These are phyloP conservation scores for Beta corolliflora DNA, from an alignment of 179 eudicot species.

Conservation along the genomic window DNA sequence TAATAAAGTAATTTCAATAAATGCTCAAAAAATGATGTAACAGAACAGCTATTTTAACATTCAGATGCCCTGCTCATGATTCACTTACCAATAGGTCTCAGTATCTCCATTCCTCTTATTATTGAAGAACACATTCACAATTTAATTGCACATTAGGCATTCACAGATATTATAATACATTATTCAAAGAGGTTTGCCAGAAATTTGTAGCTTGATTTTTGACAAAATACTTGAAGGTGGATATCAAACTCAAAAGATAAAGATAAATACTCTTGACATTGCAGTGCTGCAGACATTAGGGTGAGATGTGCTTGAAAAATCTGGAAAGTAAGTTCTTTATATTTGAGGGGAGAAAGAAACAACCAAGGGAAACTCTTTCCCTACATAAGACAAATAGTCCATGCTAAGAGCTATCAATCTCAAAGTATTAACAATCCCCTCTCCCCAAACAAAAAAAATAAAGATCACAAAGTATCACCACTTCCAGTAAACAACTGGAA, in stretches of 20 bases:
- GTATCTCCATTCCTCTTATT: background rate
- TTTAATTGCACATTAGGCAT: background rate
- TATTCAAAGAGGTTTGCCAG: background rate
- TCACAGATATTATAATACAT: background rate
- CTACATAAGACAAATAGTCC: background rate
- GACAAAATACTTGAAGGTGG: background rate
- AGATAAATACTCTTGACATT: background rate
- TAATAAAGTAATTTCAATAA: background rate
- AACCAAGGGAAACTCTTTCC: background rate
- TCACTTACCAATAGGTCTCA: background rate
- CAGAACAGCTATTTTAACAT: background rate
- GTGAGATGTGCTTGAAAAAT: background rate
- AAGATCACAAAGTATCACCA: background rate
- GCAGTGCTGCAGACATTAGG: background rate
- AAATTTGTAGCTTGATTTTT: background rate
- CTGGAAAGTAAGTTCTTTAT: background rate
- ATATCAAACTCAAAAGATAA: background rate
- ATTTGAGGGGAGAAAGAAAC: background rate
- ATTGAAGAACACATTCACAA: background rate
- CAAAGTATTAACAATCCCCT: background rate
- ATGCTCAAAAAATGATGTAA: background rate
- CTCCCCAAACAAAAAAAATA: too few relatives aligned
- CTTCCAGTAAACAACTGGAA: background rate
- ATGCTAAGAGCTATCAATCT: conserved; percentile 12
- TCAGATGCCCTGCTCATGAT: background rate